Evolutionary conservation across 768 basidiomycete genomes (phyloP), one percentile per base, ranked within the genome.

Genomic region (Tulasnella sp.): DNA sequence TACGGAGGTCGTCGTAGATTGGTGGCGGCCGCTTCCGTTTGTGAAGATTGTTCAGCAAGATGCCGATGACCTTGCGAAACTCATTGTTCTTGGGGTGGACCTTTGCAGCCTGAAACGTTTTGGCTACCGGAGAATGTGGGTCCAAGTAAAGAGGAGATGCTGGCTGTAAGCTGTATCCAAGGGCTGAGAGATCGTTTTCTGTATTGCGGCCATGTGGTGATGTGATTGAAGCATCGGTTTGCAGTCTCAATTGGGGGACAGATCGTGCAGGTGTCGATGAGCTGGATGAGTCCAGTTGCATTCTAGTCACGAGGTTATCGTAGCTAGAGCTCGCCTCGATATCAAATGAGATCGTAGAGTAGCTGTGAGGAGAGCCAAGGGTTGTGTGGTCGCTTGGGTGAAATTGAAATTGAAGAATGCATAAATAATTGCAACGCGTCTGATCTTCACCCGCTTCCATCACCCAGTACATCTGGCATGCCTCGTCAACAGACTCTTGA

Each of bases 31-130:
- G 73, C 3, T 70, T 71, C 57, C 87, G 75, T 51, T 70, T 72
- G 49, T 79, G 76, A n/a, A 91, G 74, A 64, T 83, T 80, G 19
- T 73, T 73, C 15, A 90, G 71, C 27, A 87, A 72, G 66, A 84
- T 80, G 0, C 78, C 75, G 2, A 89, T 73, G 22, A 87, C 73
- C 67, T 88, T 88, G 50, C 80, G 78, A 8, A 82, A 80, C 68
- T 87, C 87, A 54, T 78, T 76, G 62, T 75, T 76, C 54, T 68
- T 69, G 27, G 64, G 57, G 5, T 69, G 72, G 19, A 48, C n/a
- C 11, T 34, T 43, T 11, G 54, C 25, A 17, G 54, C 29, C 29
- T 34, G 34, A 17, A 56, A 48, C 19, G 45, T 43, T 19, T 45
- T 34, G 25, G 42, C 54, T 12, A 56, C 44, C 15, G 54, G 54